A percentile compares a stretch with the other conserved stretches of the same genome.
Evolutionary conservation across 83 land plant species (phyloP).

Genomic region (Diphasiastrum complanatum): DNA sequence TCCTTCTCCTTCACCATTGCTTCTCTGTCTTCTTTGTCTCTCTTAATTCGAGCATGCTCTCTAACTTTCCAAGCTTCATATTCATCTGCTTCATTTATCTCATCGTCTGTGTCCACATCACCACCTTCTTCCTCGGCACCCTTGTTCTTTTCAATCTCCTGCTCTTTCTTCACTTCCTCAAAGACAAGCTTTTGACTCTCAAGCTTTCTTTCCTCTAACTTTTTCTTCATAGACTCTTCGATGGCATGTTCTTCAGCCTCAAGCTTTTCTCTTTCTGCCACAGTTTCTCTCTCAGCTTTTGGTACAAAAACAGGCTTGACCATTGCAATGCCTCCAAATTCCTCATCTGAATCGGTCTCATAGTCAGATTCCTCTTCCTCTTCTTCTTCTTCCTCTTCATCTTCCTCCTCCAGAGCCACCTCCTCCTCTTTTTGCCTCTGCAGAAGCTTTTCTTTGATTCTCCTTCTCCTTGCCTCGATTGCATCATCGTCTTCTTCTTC

Average conservation of each 20-base stretch:
- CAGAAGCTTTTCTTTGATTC: too few relatives aligned
- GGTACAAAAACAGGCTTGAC: constrained; percentile 8
- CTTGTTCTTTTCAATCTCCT: constrained; percentile 6
- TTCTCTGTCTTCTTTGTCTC: constrained; percentile 9
- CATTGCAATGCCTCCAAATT: constrained; percentile 8
- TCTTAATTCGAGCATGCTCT: constrained; percentile 9
- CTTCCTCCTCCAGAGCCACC: constrained; percentile 8
- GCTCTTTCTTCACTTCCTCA: constrained; percentile 5
- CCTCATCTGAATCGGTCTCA: constrained; percentile 13
- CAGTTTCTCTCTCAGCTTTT: constrained; percentile 7
- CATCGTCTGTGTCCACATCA: constrained; percentile 11
- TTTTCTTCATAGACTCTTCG: neutral
- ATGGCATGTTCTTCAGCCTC: constrained; percentile 11
- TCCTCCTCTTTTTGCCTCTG: constrained; percentile 15
- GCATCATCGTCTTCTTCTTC: constrained; percentile 13
- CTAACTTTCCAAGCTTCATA: constrained; percentile 17
- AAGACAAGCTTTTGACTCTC: neutral
- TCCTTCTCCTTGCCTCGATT: constrained; percentile 10
- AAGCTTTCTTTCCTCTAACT: constrained; percentile 7
- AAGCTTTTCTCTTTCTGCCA: constrained; percentile 7
- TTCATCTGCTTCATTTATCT: constrained; percentile 5
- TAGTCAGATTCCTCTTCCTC: constrained; percentile 10
- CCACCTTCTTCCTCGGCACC: neutral
- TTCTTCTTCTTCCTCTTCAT: constrained; percentile 9
- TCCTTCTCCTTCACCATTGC: constrained; percentile 3